Evolutionary conservation across 768 basidiomycete species (phyloP).

Genomic region (Boletus pseudopeckii): DNA sequence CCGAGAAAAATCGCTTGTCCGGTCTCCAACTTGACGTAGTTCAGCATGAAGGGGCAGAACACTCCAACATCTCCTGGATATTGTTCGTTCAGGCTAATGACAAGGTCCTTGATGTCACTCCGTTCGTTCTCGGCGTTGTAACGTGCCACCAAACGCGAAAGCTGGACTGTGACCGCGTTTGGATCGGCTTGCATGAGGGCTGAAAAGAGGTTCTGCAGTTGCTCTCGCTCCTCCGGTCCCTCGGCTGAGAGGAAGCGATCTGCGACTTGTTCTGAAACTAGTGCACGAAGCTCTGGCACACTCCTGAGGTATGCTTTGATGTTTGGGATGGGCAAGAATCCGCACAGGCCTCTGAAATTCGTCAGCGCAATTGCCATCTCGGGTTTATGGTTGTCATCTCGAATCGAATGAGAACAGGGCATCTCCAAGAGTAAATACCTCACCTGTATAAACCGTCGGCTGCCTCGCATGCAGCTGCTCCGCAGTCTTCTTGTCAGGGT

Average conservation of each 20-base stretch:
- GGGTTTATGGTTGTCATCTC: conserved; percentile 96
- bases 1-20: conserved; percentile 94
- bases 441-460: conserved; percentile 91
- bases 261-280: conserved; percentile 60
- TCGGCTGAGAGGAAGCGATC: conserved; percentile 48
- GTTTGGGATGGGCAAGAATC: conserved; percentile 77
- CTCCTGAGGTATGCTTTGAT: conserved; percentile 64
- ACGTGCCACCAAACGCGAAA: conserved; percentile 56
- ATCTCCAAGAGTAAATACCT: conserved; percentile 12
- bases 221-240: conserved; percentile 35
- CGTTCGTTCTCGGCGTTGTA: conserved; percentile 51
- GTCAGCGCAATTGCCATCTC: conserved; percentile 99
- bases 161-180: conserved; percentile 46
- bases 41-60: conserved; percentile 87
- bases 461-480: conserved; percentile 60
- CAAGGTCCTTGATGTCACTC: conserved; percentile 55
- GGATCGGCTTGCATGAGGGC: conserved; percentile 81
- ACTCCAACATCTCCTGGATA: conserved; percentile 93
- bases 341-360: conserved; percentile 85
- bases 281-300: conserved; percentile 72
- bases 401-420: conserved; percentile 7
- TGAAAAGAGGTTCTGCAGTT: conserved; percentile 74
- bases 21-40: conserved; percentile 72
- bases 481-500: conserved; percentile 85
- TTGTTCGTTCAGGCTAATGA: conserved; percentile 60